phyloP scores from a whole-genome alignment of 2,329 filamentous ascomycete species.

The Beauveria australis region DNA sequence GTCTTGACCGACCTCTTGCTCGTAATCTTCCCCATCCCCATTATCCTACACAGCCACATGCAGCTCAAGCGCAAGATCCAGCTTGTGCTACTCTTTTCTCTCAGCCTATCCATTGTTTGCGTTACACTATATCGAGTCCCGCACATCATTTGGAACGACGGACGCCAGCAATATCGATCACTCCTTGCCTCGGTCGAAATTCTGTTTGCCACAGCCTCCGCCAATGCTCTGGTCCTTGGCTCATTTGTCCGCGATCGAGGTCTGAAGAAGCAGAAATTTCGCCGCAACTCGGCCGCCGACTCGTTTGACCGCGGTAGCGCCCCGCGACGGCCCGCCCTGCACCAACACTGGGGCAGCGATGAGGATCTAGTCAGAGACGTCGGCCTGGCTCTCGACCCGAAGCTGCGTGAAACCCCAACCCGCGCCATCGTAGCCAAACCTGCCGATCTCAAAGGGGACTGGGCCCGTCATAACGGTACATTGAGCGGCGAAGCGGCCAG shows the following conservation, averaged over 20 bases:
- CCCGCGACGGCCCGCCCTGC: slow-evolving; percentile 39
- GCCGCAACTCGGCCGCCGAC: slow-evolving; percentile 52
- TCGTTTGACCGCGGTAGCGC: slow-evolving; percentile 46
- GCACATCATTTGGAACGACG: slow-evolving; percentile 60
- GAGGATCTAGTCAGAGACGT: slow-evolving; percentile 79
- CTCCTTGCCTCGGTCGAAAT: slow-evolving; percentile 86
- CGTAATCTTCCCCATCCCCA: slow-evolving; percentile 79
- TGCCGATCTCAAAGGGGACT: slow-evolving; percentile 35
- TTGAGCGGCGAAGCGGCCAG: slow-evolving; percentile 31
- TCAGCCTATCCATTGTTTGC: slow-evolving; percentile 71
- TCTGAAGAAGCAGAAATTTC: slow-evolving; percentile 81
- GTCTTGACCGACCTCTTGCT: slow-evolving; percentile 83
- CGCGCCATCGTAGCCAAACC: slow-evolving; percentile 15
- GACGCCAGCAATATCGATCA: slow-evolving; percentile 78
- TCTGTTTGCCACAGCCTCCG: slow-evolving; percentile 75
- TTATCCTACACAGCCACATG: slow-evolving; percentile 76
- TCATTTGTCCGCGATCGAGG: slow-evolving; percentile 89
- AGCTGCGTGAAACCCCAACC: slow-evolving; percentile 33
- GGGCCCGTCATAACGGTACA: slow-evolving; percentile 38
- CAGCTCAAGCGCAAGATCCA: slow-evolving; percentile 68
- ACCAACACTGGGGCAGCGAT: slow-evolving; percentile 77
- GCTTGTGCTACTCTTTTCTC: slow-evolving; percentile 71
- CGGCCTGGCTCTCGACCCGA: slow-evolving; percentile 57
- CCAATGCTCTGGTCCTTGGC: slow-evolving; percentile 83
- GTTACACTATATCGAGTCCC: slow-evolving; percentile 79